Conservation (phyloP, 148 eudicot genomes). For the Arbutus unedo region DNA sequence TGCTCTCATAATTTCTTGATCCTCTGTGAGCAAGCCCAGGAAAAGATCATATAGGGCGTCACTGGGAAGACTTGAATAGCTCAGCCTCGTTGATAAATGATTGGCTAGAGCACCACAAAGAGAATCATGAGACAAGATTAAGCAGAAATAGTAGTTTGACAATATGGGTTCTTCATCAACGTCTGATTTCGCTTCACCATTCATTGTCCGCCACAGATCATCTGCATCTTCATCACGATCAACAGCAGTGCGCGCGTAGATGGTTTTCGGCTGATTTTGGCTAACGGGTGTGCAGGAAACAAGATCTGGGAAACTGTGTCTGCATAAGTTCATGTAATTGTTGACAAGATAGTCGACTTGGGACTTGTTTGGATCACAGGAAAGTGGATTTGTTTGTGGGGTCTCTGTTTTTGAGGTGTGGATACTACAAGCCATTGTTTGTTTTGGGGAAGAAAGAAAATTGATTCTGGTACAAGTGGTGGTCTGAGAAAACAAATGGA, state of each 20-base stretch:
- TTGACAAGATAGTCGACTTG: slow-evolving; percentile 25
- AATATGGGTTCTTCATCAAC: slow-evolving; percentile 64
- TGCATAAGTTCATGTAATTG: slow-evolving; percentile 18
- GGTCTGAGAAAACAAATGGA: slow-evolving; percentile 12
- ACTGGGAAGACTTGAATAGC: slow-evolving; percentile 37
- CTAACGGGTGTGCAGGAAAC: slow-evolving; percentile 21
- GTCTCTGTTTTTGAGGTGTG: slow-evolving; percentile 37
- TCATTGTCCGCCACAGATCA: slow-evolving; percentile 52
- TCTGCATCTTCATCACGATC: slow-evolving; percentile 8
- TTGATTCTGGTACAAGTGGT: background rate
- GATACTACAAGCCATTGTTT: slow-evolving; percentile 40
- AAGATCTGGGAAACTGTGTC: no score
- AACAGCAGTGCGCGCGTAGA: background rate
- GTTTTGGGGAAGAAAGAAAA: slow-evolving; percentile 1
- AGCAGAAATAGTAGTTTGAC: slow-evolving; percentile 46
- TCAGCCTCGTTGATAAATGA: slow-evolving; percentile 49
- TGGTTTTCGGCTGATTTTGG: slow-evolving; percentile 26
- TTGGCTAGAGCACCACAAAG: slow-evolving; percentile 54
- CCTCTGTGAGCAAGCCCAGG: slow-evolving; percentile 31
- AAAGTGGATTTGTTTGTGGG: slow-evolving; percentile 14
- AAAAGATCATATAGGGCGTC: slow-evolving; percentile 50
- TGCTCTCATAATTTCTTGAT: slow-evolving; percentile 36
- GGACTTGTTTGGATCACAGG: slow-evolving; percentile 33
- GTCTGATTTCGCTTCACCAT: slow-evolving; percentile 46
- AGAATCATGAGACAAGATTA: slow-evolving; percentile 49